Evolutionary conservation across 768 basidiomycete species (phyloP).

Genomic region (Psilocybe subaeruginosa): DNA sequence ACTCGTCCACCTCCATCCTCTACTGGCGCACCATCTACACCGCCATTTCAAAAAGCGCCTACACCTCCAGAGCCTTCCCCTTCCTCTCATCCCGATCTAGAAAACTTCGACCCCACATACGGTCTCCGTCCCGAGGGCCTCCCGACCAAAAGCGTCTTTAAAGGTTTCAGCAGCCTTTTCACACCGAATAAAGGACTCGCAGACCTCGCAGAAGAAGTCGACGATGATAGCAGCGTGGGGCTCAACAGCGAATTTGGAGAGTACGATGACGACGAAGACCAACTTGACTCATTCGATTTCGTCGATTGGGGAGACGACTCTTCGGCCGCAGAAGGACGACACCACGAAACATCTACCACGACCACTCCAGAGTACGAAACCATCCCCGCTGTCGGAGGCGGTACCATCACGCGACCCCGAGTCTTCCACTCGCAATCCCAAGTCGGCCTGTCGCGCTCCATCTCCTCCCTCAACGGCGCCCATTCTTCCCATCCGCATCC

Average conservation of each 20-base stretch:
- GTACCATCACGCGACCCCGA: conserved; percentile 82
- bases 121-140: conserved; percentile 92
- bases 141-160: conserved; percentile 82
- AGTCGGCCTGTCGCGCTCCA: conserved; percentile 1
- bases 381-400: conserved; percentile 91
- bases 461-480: not conserved
- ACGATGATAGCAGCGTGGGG: conserved; percentile 30
- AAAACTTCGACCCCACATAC: conserved; percentile 96
- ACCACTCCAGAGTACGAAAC: conserved; percentile 75
- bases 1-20: conserved; percentile 17
- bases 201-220: conserved; percentile 74
- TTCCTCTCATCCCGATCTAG: conserved; percentile 47
- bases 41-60: conserved; percentile 12
- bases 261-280: conserved; percentile 38
- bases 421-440: conserved; percentile 82
- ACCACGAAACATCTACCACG: conserved; percentile 42
- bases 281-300: conserved; percentile 58
- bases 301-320: conserved; percentile 72
- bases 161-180: conserved; percentile 77
- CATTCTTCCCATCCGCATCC: not conserved
- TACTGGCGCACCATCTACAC: conserved; percentile 13
- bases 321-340: conserved; percentile 42
- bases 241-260: conserved; percentile 35
- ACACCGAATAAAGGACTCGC: conserved; percentile 69
- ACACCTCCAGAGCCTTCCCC: conserved; percentile 26